phyloP scores from a whole-genome alignment of 306 rosid genomes.

The Sicyos edulis region DNA sequence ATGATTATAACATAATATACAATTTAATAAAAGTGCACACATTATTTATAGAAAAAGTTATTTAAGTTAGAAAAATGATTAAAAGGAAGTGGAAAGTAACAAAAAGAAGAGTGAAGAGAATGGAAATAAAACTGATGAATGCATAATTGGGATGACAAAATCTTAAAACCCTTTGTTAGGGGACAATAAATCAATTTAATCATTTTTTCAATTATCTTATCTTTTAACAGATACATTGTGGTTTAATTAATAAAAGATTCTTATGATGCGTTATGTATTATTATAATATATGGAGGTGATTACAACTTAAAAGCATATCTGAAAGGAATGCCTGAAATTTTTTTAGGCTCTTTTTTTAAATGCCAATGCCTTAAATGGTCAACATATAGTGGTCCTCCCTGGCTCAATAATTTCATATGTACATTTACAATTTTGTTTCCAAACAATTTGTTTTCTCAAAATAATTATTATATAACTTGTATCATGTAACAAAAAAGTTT shows the following conservation, averaged over 20 bases:
- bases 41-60: not conserved
- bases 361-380: not conserved
- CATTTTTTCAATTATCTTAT: not conserved
- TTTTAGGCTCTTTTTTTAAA: slow-evolving; percentile 12
- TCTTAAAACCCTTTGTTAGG: not conserved
- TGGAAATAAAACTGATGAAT: not conserved
- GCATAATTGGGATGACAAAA: not conserved
- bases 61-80: slow-evolving; percentile 3
- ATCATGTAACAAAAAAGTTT: not conserved
- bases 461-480: no score
- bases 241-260: not conserved
- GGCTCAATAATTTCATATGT: not conserved
- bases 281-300: not conserved
- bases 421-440: not conserved
- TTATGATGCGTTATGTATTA: not conserved
- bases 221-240: not conserved
- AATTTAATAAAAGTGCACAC: not conserved
- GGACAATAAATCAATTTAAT: slow-evolving; percentile 2
- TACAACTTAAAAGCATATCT: not conserved
- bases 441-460: not conserved
- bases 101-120: not conserved
- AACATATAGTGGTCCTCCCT: not conserved
- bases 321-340: not conserved
- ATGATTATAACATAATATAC: no score
- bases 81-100: slow-evolving; percentile 1